phyloP scores from a whole-genome alignment of 345 rosid species.

The Salix purpurea region DNA sequence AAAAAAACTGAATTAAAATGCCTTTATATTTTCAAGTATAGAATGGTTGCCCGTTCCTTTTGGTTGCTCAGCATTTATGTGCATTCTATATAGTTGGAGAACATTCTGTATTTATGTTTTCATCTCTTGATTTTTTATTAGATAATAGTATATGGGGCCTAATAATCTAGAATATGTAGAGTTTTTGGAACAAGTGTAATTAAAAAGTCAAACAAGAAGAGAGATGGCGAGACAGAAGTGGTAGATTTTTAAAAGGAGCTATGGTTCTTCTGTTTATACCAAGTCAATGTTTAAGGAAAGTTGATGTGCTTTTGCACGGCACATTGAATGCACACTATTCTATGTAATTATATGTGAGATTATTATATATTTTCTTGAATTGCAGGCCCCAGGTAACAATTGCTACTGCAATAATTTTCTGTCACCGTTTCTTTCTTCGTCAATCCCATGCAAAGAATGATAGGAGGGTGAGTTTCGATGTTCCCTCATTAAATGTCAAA shows the following conservation, averaged over 20 bases:
- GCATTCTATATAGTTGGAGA: background rate
- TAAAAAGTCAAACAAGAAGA: background rate
- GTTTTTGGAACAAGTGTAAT: background rate
- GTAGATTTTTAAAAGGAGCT: background rate
- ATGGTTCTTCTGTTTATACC: background rate
- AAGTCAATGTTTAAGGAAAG: no score
- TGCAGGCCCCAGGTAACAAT: conserved; percentile 98
- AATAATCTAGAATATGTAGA: background rate
- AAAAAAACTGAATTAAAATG: background rate
- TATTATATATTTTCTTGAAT: conserved; percentile 1
- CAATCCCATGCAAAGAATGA: conserved; percentile 90
- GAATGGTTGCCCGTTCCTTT: background rate
- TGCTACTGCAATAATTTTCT: conserved; percentile 95
- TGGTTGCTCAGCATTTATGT: background rate
- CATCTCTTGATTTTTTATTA: background rate
- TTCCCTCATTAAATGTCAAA: background rate
- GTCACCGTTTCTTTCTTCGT: conserved; percentile 91
- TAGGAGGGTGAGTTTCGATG: conserved; percentile 55
- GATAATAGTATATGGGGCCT: background rate
- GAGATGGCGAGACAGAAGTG: background rate
- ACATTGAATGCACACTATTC: background rate
- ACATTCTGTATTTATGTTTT: background rate
- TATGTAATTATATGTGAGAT: background rate
- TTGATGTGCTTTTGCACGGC: background rate
- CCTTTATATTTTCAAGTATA: background rate